Base-by-base conservation (phyloP, 208 protist species). In the Crithidia brevicula region DNA sequence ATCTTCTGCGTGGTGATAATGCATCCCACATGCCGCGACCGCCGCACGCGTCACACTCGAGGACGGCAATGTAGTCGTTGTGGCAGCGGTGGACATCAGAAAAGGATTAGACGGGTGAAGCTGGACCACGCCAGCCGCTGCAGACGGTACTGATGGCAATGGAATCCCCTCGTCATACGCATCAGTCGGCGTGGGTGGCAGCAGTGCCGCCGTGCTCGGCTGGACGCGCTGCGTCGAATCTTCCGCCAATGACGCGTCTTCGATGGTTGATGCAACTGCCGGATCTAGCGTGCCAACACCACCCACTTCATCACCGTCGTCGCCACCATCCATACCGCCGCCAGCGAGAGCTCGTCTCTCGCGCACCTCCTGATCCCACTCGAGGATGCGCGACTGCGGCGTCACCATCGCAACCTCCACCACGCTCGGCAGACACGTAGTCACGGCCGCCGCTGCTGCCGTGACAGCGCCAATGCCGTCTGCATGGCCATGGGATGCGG, bases 81-180 rank as follows among this genome's bases (percentile, higher is more conserved):
- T 30, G 23, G 22, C 20, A 13, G 1, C 43, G 30, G 27, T 36
- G 49, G 20, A 20, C 27, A 23, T 38, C 11, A 65, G 40, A 51
- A 73, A 73, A 15, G 67, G 67, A 38, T 66, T 66, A 2, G 58
- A 73, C 13, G 56, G 56, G 31, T 38, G 58, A 56, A 65, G 38
- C 15, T 15, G 47, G 50, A 60, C 56, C 22, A 45, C 67, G 42
- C 36, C 36, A 40, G 36, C 36, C 8, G 36, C 36, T 16, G 10
- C 36, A 40, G 36, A 40, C n/a, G n/a, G n/a, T n/a, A n/a, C n/a
- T n/a, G n/a, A n/a, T n/a, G n/a, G n/a, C n/a, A n/a, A n/a, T n/a
- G n/a, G n/a, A n/a, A n/a, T n/a, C n/a, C n/a, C n/a, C n/a, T n/a
- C n/a, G n/a, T n/a, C n/a, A n/a, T n/a, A n/a, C n/a, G n/a, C n/a